phyloP scores from a whole-genome alignment of 2,329 filamentous ascomycete species.

The Helotiales sp. region DNA sequence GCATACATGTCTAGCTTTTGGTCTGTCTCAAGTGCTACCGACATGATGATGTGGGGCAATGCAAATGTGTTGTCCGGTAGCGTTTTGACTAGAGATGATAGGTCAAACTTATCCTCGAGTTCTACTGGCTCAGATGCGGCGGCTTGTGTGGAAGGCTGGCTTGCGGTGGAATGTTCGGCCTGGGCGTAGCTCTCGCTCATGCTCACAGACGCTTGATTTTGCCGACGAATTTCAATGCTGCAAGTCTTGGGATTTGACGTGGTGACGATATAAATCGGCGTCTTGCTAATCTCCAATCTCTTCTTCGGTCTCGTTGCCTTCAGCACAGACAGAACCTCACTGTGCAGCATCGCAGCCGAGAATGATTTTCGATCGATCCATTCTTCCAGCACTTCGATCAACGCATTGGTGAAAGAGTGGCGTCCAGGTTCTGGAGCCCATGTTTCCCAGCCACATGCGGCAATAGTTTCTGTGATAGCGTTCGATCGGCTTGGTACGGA shows the following conservation, averaged over 20 bases:
- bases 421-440: conserved; percentile 24
- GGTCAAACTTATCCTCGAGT: background rate
- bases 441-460: conserved; percentile 28
- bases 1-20: conserved; percentile 60
- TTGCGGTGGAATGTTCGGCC: background rate
- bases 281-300: conserved; percentile 12
- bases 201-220: background rate
- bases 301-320: conserved; percentile 16
- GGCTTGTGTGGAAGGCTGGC: no score
- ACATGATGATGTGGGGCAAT: conserved; percentile 65
- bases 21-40: conserved; percentile 61
- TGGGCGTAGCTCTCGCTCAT: background rate
- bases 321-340: conserved; percentile 29
- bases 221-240: conserved; percentile 22
- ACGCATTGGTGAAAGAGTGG: conserved; percentile 31
- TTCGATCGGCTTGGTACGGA: conserved; percentile 9
- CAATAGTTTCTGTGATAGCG: conserved; percentile 24
- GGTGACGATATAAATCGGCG: conserved; percentile 23
- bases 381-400: conserved; percentile 31
- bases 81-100: background rate
- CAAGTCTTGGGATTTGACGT: conserved; percentile 20
- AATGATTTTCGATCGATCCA: conserved; percentile 31
- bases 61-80: background rate
- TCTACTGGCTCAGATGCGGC: background rate
- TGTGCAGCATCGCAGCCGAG: conserved; percentile 35